Percentiles rank a stretch among this genome's conserved stretches.
Evolutionary conservation across 139 green algal genomes (phyloP).

Genomic region (Chlamydomonas eustigma): DNA sequence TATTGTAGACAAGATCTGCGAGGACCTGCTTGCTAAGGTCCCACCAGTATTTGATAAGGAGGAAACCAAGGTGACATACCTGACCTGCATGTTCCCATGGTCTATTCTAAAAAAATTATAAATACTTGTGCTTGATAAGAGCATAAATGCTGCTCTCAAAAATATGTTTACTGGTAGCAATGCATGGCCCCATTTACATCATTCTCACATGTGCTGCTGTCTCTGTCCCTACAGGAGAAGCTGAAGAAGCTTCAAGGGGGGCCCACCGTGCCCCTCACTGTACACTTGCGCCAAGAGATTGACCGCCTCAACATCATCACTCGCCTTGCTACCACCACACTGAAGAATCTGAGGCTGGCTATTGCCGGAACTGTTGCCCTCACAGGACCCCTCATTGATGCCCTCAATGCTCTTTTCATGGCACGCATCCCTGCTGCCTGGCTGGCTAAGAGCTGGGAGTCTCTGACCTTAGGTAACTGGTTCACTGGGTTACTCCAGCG

Average conservation of each 20-base stretch:
- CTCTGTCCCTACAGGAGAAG: conserved; percentile 68
- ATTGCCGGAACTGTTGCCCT: conserved; percentile 89
- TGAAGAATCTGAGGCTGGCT: conserved; percentile 83
- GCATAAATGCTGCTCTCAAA: too few relatives aligned
- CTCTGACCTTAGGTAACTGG: conserved; percentile 77
- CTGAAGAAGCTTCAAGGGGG: conserved; percentile 80
- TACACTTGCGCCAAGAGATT: conserved; percentile 91
- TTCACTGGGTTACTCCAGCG: conserved; percentile 83
- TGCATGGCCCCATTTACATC: too few relatives aligned
- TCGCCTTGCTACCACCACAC: conserved; percentile 48
- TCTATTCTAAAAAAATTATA: too few relatives aligned
- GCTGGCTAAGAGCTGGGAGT: conserved; percentile 79
- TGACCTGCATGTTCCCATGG: too few relatives aligned
- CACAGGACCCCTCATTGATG: conserved; percentile 66
- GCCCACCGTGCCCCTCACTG: conserved; percentile 74
- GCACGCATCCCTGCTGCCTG: conserved; percentile 76
- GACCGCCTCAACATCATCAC: conserved; percentile 82
- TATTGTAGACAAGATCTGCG: conserved; percentile 84
- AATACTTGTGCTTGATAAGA: too few relatives aligned
- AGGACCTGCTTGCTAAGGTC: conserved; percentile 86
- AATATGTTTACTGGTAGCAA: too few relatives aligned
- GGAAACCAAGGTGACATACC: conserved; percentile 60
- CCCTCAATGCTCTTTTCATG: conserved; percentile 82
- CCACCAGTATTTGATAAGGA: conserved; percentile 81
- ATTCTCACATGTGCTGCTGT: too few relatives aligned